These are phyloP conservation scores for Alternaria novae-zelandiae DNA, from an alignment of 2,329 filamentous ascomycete genomes.

Conservation along the genomic window DNA sequence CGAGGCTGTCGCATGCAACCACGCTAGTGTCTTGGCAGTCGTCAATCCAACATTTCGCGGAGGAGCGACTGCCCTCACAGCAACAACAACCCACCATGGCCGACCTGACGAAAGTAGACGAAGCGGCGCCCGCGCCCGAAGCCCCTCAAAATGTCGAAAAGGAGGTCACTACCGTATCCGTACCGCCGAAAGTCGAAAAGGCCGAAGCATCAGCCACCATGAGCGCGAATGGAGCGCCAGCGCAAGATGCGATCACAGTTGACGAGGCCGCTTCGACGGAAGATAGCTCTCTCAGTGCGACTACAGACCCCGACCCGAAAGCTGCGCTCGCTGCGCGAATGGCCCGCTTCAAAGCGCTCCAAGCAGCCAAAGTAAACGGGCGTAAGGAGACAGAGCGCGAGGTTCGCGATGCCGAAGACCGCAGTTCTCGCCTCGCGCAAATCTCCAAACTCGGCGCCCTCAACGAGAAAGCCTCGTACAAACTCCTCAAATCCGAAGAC, in stretches of 20 bases:
- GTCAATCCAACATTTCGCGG: conserved; percentile 19
- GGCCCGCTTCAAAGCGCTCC: conserved; percentile 85
- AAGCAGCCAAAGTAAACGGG: conserved; percentile 67
- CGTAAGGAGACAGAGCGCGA: conserved; percentile 67
- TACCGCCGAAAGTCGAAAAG: conserved; percentile 1
- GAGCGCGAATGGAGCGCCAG: conserved; percentile 6
- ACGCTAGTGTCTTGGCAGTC: conserved; percentile 25
- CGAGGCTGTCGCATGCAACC: neutral
- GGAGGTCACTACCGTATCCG: neutral
- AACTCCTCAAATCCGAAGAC: conserved; percentile 89
- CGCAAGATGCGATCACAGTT: conserved; percentile 5
- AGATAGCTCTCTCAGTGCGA: conserved; percentile 3
- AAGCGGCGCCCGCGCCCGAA: neutral
- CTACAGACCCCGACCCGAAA: conserved; percentile 30
- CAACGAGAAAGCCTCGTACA: conserved; percentile 87
- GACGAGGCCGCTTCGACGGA: conserved; percentile 5
- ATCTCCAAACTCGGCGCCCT: conserved; percentile 82
- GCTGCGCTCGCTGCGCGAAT: conserved; percentile 46
- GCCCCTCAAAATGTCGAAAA: neutral
- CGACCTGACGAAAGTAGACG: conserved; percentile 22
- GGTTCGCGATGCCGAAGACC: conserved; percentile 46
- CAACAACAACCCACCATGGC: conserved; percentile 26
- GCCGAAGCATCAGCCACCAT: conserved; percentile 5
- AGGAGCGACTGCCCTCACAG: neutral
- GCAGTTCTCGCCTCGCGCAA: conserved; percentile 54